phyloP scores from a whole-genome alignment of 2,329 filamentous ascomycete genomes.

The Teratosphaeria pseudoeucalypti region DNA sequence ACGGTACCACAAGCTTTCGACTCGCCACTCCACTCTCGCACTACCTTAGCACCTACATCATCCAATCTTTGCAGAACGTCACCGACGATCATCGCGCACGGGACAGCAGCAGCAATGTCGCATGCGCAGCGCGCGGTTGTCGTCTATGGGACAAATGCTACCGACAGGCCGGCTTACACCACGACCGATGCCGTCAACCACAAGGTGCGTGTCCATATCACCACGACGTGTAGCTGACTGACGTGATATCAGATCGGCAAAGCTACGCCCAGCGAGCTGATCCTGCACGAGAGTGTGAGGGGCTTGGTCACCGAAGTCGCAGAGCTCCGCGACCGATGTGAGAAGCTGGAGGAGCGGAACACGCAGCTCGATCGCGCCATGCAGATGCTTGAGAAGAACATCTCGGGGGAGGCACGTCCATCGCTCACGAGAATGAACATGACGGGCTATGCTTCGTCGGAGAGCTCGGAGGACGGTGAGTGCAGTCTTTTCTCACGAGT shows the following conservation, averaged over 20 bases:
- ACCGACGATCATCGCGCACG: neutral
- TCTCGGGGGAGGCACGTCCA: neutral
- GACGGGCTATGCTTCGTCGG: slow-evolving; percentile 3
- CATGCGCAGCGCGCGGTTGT: neutral
- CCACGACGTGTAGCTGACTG: neutral
- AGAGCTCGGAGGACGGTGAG: neutral
- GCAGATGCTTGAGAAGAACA: neutral
- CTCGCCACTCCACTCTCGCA: neutral
- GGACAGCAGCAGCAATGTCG: neutral
- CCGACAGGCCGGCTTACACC: neutral
- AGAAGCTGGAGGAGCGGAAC: neutral
- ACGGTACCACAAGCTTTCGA: neutral
- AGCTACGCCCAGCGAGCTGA: slow-evolving; percentile 1
- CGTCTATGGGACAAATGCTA: neutral
- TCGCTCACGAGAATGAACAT: neutral
- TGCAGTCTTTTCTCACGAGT: neutral
- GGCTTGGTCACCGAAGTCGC: slow-evolving; percentile 1
- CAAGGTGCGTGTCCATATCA: neutral
- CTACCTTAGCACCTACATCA: neutral
- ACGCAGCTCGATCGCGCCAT: neutral
- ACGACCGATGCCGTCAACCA: neutral
- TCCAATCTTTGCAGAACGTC: neutral
- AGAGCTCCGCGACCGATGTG: slow-evolving; percentile 4
- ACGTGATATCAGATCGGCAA: neutral
- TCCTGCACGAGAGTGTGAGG: slow-evolving; percentile 5